A percentile compares a stretch with the other conserved stretches of the same genome.
Conservation (phyloP, 352 stramenopile species). For the Phytophthora europaea region DNA sequence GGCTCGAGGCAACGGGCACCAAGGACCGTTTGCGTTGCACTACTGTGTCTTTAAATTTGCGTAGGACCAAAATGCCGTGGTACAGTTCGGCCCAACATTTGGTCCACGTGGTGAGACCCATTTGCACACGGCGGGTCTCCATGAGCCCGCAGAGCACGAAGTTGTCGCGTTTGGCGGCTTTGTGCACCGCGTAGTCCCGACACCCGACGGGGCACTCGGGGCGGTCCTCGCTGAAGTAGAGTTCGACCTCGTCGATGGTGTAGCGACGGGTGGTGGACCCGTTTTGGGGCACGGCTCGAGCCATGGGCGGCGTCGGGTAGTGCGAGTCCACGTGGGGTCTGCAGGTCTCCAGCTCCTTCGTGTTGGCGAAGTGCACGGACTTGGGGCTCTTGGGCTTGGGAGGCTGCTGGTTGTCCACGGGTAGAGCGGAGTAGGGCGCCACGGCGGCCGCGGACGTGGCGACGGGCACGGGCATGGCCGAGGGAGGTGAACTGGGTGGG, state of each 20-base stretch:
- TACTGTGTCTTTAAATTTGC: conserved; percentile 60
- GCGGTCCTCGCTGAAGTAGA: conserved; percentile 71
- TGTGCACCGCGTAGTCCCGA: conserved; percentile 60
- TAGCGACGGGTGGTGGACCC: conserved; percentile 57
- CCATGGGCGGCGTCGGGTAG: conserved; percentile 52
- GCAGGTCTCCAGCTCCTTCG: conserved; percentile 46
- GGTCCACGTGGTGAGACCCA: conserved; percentile 57
- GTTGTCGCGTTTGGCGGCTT: conserved; percentile 56
- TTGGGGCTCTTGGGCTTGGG: conserved; percentile 32
- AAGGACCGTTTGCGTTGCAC: conserved; percentile 65
- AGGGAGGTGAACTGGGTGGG: background rate
- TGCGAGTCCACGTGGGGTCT: conserved; percentile 46
- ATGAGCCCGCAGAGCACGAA: conserved; percentile 65
- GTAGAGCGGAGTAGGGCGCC: conserved; percentile 10
- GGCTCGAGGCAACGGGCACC: conserved; percentile 57
- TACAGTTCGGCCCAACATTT: conserved; percentile 80
- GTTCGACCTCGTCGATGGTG: conserved; percentile 71
- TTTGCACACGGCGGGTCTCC: conserved; percentile 51
- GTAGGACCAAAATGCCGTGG: conserved; percentile 71
- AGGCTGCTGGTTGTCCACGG: conserved; percentile 9
- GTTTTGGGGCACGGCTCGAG: conserved; percentile 53
- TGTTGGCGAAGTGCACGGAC: conserved; percentile 64
- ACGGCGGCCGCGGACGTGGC: conserved; percentile 16
- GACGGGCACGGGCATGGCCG: conserved; percentile 14
- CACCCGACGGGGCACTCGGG: conserved; percentile 37